Evolutionary conservation across 371 early-diverging fungal genomes (phyloP).

Genomic region (Choanephora cucurbitarum): DNA sequence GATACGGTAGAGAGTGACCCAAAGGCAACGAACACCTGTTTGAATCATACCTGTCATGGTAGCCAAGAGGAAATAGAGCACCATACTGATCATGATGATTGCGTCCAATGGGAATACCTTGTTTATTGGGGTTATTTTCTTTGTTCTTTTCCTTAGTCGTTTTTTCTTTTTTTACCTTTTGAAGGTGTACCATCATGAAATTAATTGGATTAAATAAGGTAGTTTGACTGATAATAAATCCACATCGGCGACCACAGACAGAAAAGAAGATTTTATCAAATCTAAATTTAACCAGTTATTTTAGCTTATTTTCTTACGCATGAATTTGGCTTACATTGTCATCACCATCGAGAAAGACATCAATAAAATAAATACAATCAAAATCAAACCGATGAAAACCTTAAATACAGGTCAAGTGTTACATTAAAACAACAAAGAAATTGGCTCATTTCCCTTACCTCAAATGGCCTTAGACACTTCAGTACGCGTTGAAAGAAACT

Average conservation of each 20-base stretch:
- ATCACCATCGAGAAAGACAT: constrained; percentile 47
- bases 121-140: not conserved
- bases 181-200: constrained; percentile 52
- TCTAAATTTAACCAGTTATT: too few relatives aligned
- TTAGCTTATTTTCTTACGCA: too few relatives aligned
- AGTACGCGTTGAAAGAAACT: constrained; percentile 19
- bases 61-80: constrained; percentile 55
- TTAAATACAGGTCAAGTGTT: constrained; percentile 16
- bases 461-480: constrained; percentile 25
- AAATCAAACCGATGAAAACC: constrained; percentile 36
- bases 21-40: constrained; percentile 56
- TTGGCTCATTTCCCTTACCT: constrained; percentile 15
- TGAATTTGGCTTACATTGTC: constrained; percentile 39
- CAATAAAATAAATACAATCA: constrained; percentile 30
- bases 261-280: constrained; percentile 57
- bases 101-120: constrained; percentile 59
- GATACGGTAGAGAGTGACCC: constrained; percentile 58
- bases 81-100: constrained; percentile 47
- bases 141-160: too few relatives aligned
- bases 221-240: constrained; percentile 60
- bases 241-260: constrained; percentile 63
- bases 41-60: constrained; percentile 53
- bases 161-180: constrained; percentile 46
- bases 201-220: constrained; percentile 63
- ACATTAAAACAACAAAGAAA: constrained; percentile 7